These are phyloP conservation scores for Aspergillus olivimuriae DNA, from an alignment of 495 filamentous ascomycete species.

Conservation along the genomic window DNA sequence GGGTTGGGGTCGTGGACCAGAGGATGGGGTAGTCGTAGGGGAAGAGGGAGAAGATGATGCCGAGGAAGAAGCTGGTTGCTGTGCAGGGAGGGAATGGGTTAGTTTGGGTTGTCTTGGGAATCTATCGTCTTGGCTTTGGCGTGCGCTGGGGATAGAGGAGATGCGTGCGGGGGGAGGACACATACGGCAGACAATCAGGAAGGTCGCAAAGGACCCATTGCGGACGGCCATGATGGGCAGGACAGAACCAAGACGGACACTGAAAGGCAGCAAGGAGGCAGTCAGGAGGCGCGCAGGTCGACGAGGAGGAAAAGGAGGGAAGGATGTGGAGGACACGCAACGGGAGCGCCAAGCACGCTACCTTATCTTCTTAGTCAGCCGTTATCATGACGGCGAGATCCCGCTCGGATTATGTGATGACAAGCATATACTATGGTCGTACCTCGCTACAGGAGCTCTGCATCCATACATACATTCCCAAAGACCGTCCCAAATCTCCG, in stretches of 20 bases:
- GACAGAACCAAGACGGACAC: too few species aligned
- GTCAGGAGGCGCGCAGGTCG: not conserved
- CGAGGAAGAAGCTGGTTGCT: constrained; percentile 95
- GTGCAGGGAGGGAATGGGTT: constrained; percentile 10
- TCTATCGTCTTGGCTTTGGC: not conserved
- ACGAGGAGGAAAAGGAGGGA: not conserved
- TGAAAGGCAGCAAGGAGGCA: too few species aligned
- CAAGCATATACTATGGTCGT: too few species aligned
- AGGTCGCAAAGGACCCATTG: constrained; percentile 72
- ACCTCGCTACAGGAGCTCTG: too few species aligned
- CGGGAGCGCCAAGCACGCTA: too few species aligned
- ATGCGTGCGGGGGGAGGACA: constrained; percentile 19
- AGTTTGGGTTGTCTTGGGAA: too few species aligned
- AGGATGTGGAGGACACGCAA: too few species aligned
- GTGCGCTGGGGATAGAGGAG: constrained; percentile 3
- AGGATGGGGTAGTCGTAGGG: constrained; percentile 98
- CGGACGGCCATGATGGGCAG: constrained; percentile 30
- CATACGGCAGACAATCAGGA: constrained; percentile 91
- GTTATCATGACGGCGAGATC: too few species aligned
- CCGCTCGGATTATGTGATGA: too few species aligned
- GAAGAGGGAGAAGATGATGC: constrained; percentile 94
- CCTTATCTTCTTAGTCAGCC: too few species aligned
- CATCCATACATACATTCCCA: too few species aligned
- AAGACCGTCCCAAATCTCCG: too few species aligned
- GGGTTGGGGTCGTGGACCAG: constrained; percentile 66